These are phyloP conservation scores for Suillus tomentosus DNA, from an alignment of 768 basidiomycete species.

Conservation along the genomic window DNA sequence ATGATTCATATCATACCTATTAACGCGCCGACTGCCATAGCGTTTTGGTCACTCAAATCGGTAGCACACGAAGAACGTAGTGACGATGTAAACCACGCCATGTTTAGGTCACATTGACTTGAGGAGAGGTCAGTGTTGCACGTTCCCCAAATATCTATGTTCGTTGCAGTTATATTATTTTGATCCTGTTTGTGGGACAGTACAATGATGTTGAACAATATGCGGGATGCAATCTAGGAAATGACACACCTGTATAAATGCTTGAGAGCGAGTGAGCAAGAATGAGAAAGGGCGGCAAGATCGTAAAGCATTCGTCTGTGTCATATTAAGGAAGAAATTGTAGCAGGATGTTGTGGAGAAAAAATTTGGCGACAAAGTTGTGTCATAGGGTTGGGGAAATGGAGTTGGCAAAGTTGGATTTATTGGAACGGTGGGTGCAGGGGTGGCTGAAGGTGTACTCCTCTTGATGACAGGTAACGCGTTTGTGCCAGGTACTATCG, in stretches of 20 bases:
- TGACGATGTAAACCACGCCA: conserved; percentile 59
- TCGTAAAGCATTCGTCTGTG: conserved; percentile 57
- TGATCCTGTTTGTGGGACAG: conserved; percentile 54
- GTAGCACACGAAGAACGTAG: conserved; percentile 52
- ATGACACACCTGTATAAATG: conserved; percentile 54
- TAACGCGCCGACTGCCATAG: conserved; percentile 54
- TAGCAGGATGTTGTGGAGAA: conserved; percentile 68
- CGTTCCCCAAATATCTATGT: conserved; percentile 74
- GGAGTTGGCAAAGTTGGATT: conserved; percentile 64
- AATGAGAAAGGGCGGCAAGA: conserved; percentile 77
- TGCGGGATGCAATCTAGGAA: conserved; percentile 5
- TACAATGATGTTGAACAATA: conserved; percentile 10
- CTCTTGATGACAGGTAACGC: conserved; percentile 8
- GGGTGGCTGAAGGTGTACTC: conserved; percentile 21
- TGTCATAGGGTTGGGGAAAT: conserved; percentile 77
- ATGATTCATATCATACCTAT: conserved; percentile 43
- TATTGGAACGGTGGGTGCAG: conserved; percentile 30
- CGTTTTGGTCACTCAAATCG: conserved; percentile 57
- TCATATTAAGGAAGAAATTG: conserved; percentile 78
- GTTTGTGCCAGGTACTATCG: conserved; percentile 19
- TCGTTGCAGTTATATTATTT: conserved; percentile 59
- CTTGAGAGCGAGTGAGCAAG: conserved; percentile 54
- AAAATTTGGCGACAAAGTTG: conserved; percentile 64
- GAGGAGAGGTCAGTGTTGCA: conserved; percentile 61
- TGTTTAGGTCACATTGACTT: conserved; percentile 62